Base-by-base conservation (phyloP, 2,329 filamentous ascomycete species). In the Piedraia hortae region DNA sequence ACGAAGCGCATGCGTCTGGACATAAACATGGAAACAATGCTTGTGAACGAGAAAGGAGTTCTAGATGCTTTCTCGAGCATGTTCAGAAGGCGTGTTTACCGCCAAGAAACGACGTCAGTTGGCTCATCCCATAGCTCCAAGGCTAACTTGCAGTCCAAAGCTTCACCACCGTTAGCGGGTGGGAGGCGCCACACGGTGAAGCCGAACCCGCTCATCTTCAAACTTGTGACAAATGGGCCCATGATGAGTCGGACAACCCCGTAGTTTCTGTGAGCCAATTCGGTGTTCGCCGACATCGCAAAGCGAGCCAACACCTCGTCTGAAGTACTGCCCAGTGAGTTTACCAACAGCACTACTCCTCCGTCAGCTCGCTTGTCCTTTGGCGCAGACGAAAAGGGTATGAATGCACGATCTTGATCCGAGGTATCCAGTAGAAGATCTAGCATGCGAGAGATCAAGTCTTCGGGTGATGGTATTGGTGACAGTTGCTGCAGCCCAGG, bases 1-100 rank as follows among this genome's bases (percentile, higher is more conserved):
- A n/a, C n/a, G n/a, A n/a, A n/a, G n/a, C n/a, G n/a, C n/a, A n/a
- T n/a, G 3, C 9, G 74, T 30, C 78, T 61, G 28, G 63, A 59
- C 2, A 65, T 53, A 6, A 73, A 82, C 37, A 80, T 82, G 74
- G 56, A 61, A 42, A 55, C 52, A 28, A 78, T 80, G 71, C 54
- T 56, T 1, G 62, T 61, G 26, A 75, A 20, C 18, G 18, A 20
- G 11, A 12, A 12, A 8, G 7, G 18, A 10, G 3, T 4, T 7
- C 8, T 7, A 11, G 18, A 5, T 19, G 6, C 5, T 19, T 10
- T 6, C 6, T 10, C 5, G 10, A 12, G 19, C n/a, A n/a, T 6
- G 10, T 12, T 4, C 13, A 8, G 12, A 18, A 9, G 4, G 19
- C 10, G n/a, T 25, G 34, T 43, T 26, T 45, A 39, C 22, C 41